phyloP scores from a whole-genome alignment of 306 rosid genomes.

The Quercus aquifolioides region DNA sequence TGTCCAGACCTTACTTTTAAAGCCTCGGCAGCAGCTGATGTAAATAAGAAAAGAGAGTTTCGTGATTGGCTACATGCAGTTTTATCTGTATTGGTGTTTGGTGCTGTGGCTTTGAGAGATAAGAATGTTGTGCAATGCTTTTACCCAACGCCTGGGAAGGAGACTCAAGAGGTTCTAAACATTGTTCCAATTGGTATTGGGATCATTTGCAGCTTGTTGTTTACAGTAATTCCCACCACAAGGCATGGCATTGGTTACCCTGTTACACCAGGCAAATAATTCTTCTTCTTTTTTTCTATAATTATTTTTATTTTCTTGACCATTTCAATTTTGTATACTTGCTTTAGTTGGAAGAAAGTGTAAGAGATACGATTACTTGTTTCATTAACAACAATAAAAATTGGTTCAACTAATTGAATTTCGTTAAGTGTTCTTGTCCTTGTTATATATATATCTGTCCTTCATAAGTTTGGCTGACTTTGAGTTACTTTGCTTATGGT shows the following conservation, averaged over 20 bases:
- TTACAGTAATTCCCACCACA: constrained; percentile 57
- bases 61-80: constrained; percentile 50
- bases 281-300: not conserved
- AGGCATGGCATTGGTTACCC: constrained; percentile 81
- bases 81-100: constrained; percentile 55
- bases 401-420: not conserved
- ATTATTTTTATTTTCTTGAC: not conserved
- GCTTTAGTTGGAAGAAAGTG: not conserved
- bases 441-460: not conserved
- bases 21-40: constrained; percentile 31
- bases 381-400: not conserved
- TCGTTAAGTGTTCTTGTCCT: not conserved
- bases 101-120: constrained; percentile 54
- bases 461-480: no score
- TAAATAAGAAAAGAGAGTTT: constrained; percentile 32
- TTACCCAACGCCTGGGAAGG: constrained; percentile 40
- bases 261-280: constrained; percentile 24
- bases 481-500: no score
- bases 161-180: constrained; percentile 46
- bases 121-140: constrained; percentile 49
- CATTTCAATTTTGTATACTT: no score
- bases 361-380: not conserved
- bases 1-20: constrained; percentile 20
- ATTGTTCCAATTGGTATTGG: constrained; percentile 68
- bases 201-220: constrained; percentile 43